Conservation (phyloP, 805 yeast species). For the Dipodascus geniculatus region DNA sequence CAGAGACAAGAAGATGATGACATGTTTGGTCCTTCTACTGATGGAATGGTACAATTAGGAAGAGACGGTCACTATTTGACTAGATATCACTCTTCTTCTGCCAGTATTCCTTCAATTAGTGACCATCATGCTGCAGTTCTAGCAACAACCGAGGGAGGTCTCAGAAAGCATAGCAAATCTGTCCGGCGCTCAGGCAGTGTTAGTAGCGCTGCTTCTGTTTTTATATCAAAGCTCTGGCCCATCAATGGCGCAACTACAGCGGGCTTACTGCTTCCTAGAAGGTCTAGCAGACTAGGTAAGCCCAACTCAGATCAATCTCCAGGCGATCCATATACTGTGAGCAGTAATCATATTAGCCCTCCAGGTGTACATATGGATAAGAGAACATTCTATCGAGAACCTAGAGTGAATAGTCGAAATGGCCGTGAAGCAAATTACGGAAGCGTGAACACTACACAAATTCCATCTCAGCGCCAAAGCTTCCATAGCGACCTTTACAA, state of each 20-base stretch:
- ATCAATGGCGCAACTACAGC: not conserved
- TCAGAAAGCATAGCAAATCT: not conserved
- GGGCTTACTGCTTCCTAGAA: not conserved
- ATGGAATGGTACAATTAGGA: not conserved
- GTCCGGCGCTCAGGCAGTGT: not conserved
- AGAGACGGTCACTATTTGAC: not conserved
- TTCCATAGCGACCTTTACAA: not conserved
- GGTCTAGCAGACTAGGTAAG: not conserved
- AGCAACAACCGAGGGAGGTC: not conserved
- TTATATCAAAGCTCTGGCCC: not conserved
- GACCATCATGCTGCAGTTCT: not conserved
- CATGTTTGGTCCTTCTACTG: not conserved
- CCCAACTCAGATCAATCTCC: not conserved
- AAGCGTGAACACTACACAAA: not conserved
- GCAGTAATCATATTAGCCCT: too few species aligned
- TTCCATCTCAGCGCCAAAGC: not conserved
- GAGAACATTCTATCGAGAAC: not conserved
- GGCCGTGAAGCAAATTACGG: not conserved
- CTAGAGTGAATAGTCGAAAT: not conserved
- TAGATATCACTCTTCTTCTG: not conserved
- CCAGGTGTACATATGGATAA: not conserved
- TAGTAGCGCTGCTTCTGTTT: not conserved
- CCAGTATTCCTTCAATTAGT: not conserved
- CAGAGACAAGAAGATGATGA: conserved; percentile 5
- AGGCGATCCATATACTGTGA: too few species aligned